Evolutionary conservation across 805 yeast genomes (phyloP).

Genomic region (Teunomyces funiuensis): DNA sequence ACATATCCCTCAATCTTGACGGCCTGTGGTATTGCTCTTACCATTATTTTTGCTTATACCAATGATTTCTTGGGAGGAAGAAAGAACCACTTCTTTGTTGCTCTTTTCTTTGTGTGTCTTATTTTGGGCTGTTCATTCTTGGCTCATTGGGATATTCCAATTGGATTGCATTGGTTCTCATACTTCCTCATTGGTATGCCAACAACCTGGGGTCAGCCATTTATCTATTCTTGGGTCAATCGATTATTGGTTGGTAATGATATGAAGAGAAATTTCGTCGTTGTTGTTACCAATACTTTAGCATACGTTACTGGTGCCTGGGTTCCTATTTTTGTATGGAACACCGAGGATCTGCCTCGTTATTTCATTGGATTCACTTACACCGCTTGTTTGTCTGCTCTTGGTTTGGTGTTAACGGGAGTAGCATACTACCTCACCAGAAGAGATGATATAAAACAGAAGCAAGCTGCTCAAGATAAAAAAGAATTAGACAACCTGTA

Average conservation of each 20-base stretch:
- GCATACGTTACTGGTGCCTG: conserved; percentile 41
- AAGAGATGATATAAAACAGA: conserved; percentile 22
- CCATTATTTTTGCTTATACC: conserved; percentile 33
- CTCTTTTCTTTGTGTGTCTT: conserved; percentile 36
- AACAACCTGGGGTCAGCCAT: conserved; percentile 54
- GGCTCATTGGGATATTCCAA: conserved; percentile 49
- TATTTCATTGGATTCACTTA: conserved; percentile 35
- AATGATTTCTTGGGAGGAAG: conserved; percentile 33
- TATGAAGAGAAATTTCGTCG: conserved; percentile 38
- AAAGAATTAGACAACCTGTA: background rate
- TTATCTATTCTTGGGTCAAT: conserved; percentile 58
- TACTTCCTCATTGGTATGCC: conserved; percentile 51
- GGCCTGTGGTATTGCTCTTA: conserved; percentile 35
- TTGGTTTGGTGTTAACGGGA: conserved; percentile 30
- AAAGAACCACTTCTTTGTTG: conserved; percentile 37
- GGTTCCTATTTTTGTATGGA: conserved; percentile 43
- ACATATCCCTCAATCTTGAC: conserved; percentile 30
- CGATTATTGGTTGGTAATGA: conserved; percentile 44
- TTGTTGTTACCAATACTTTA: conserved; percentile 37
- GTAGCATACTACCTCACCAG: conserved; percentile 24
- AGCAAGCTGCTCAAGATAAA: background rate
- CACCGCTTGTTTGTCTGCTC: conserved; percentile 15
- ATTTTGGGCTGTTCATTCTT: conserved; percentile 44
- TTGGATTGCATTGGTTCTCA: conserved; percentile 49
- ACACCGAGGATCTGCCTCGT: conserved; percentile 31